phyloP scores from a whole-genome alignment of 257 asterid species.

The Anisodus acutangulus region DNA sequence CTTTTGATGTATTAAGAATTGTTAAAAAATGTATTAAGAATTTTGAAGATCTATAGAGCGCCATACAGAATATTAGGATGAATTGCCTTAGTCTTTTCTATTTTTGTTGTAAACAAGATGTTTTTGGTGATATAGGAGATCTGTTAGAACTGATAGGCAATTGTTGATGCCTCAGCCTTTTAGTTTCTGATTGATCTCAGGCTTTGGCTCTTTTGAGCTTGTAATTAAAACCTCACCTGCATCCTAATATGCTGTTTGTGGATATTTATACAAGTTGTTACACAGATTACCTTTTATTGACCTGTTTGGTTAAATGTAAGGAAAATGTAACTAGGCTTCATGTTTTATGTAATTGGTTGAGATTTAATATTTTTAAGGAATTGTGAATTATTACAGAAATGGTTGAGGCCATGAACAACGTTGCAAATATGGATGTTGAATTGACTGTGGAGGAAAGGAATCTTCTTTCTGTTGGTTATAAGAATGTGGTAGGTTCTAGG shows the following conservation, averaged over 20 bases:
- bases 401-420: constrained; percentile 85
- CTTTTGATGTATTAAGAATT: neutral
- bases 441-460: constrained; percentile 85
- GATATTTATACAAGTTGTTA: neutral
- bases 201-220: too few relatives aligned
- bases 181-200: too few relatives aligned
- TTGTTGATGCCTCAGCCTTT: too few relatives aligned
- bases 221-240: too few relatives aligned
- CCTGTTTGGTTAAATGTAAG: neutral
- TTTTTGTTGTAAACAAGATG: too few relatives aligned
- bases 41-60: neutral
- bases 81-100: too few relatives aligned
- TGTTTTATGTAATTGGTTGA: constrained; percentile 17
- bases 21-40: neutral
- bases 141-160: too few relatives aligned
- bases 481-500: constrained; percentile 83
- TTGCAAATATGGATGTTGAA: constrained; percentile 76
- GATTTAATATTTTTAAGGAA: neutral
- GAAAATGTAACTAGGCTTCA: neutral
- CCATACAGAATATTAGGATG: too few relatives aligned
- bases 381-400: constrained; percentile 53
- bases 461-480: constrained; percentile 87
- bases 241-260: too few relatives aligned
- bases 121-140: too few relatives aligned
- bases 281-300: neutral